Evolutionary conservation across 306 rosid species (phyloP), one percentile per base, ranked within the genome.

Genomic region (Lathyrus oleraceus): DNA sequence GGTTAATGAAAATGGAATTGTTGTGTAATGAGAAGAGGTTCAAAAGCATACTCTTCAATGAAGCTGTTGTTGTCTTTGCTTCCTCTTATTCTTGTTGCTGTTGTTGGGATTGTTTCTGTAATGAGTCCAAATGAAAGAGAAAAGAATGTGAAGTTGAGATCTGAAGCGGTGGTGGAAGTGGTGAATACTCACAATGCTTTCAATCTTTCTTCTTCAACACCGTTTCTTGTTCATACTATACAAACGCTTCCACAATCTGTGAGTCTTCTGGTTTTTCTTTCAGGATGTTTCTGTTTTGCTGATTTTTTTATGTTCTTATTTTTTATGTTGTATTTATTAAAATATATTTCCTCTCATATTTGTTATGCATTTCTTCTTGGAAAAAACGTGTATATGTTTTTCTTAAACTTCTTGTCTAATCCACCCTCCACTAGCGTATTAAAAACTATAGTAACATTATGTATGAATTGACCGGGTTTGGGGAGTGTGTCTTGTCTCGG

Each of bases 81-180:
- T 64, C 92, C 96, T 12, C 70, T 90, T 30, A 17, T 84, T 0
- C 16, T 88, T n/a, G 21, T 86, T 79, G 73, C 77, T 12, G 36
- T 63, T 20, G 11, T 42, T 27, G 88, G 75, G 56, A 32, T 87
- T 74, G 65, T 81, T 74, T 78, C 71, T 58, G 1, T 79, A 8
- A 21, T 78, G 76, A 78, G 82, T 79, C 87, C 92, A 1, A 64
- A 65, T 28, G 44, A 27, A 15, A 77, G 56, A 21, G 45, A 69
- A 12, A 71, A 19, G 39, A 20, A 61, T 74, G n/a, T 66, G 27
- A 45, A 66, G 3, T 45, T 47, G 44, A 45, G 59, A 49, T 66
- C 71, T 47, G 44, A 30, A 65, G 15, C 43, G 28, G 14, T 28
- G 28, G 23, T 25, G 19, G 39, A 57, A 25, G 1, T 27, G 25